Evolutionary conservation across 106 monocot genomes (phyloP).

Genomic region (Dioscorea alata): DNA sequence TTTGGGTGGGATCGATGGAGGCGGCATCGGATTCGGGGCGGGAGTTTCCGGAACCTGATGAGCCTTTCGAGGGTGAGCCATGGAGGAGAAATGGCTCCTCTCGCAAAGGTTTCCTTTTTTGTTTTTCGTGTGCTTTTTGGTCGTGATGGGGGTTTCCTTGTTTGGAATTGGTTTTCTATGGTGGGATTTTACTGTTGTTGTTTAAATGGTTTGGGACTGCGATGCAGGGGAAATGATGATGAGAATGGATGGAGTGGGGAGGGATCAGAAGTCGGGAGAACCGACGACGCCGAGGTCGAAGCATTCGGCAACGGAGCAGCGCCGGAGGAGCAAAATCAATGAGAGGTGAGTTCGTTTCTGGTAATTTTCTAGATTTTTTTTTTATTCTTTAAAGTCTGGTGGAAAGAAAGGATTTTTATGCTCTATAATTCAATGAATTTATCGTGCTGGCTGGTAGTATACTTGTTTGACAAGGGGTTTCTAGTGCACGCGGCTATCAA

Average conservation of each 20-base stretch:
- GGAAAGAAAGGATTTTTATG: too few relatives aligned
- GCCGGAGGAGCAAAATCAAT: constrained; percentile 79
- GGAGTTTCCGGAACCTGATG: constrained; percentile 27
- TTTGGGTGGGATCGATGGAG: constrained; percentile 19
- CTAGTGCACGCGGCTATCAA: not conserved
- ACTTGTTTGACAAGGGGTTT: not conserved
- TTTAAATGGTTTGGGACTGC: not conserved
- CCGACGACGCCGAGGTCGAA: constrained; percentile 59
- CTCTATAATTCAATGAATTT: not conserved
- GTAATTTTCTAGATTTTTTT: not conserved
- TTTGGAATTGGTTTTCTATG: not conserved
- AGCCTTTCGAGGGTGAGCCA: constrained; percentile 31
- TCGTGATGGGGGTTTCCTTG: not conserved
- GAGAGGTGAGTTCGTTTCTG: constrained; percentile 38
- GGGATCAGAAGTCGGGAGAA: constrained; percentile 21
- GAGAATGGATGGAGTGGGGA: constrained; percentile 14
- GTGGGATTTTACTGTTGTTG: not conserved
- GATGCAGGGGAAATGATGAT: constrained; percentile 20
- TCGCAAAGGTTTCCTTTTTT: constrained; percentile 13
- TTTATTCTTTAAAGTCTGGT: not conserved
- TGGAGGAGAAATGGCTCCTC: constrained; percentile 17
- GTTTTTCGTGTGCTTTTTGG: not conserved
- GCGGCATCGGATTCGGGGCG: constrained; percentile 12
- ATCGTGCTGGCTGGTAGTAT: not conserved
- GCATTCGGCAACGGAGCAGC: constrained; percentile 85